These are phyloP conservation scores for Vicia villosa DNA, from an alignment of 306 rosid species.

Conservation along the genomic window DNA sequence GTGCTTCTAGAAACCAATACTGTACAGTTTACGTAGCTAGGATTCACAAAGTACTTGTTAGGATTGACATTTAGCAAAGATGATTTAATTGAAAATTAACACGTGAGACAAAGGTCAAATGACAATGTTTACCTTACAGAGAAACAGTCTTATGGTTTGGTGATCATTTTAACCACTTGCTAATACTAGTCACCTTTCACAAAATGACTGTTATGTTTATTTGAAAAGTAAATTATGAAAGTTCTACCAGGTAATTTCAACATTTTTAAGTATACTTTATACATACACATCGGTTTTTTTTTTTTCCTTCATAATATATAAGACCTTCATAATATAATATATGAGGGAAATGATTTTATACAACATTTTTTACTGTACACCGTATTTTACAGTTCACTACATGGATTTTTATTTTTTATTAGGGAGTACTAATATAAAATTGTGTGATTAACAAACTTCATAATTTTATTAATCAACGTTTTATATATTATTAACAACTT, in stretches of 20 bases:
- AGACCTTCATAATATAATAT: too few relatives aligned
- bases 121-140: slow-evolving; percentile 13
- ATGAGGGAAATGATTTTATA: too few relatives aligned
- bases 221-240: background rate
- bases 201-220: background rate
- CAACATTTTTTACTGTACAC: too few relatives aligned
- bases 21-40: slow-evolving; percentile 15
- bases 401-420: too few relatives aligned
- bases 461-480: too few relatives aligned
- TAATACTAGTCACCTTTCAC: slow-evolving; percentile 35
- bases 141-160: slow-evolving; percentile 65
- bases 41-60: slow-evolving; percentile 55
- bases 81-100: slow-evolving; percentile 39
- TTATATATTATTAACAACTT: too few relatives aligned
- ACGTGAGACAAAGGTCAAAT: slow-evolving; percentile 29
- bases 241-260: background rate
- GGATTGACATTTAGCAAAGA: slow-evolving; percentile 61
- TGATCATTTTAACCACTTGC: slow-evolving; percentile 77
- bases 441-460: too few relatives aligned
- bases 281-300: too few relatives aligned
- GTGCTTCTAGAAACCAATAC: slow-evolving; percentile 54
- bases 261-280: too few relatives aligned
- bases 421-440: too few relatives aligned
- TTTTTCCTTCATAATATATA: too few relatives aligned
- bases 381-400: too few relatives aligned